A percentile compares a stretch with the other conserved stretches of the same genome.
Conservation (phyloP, 2,329 filamentous ascomycete genomes). For the Fusarium sp. region DNA sequence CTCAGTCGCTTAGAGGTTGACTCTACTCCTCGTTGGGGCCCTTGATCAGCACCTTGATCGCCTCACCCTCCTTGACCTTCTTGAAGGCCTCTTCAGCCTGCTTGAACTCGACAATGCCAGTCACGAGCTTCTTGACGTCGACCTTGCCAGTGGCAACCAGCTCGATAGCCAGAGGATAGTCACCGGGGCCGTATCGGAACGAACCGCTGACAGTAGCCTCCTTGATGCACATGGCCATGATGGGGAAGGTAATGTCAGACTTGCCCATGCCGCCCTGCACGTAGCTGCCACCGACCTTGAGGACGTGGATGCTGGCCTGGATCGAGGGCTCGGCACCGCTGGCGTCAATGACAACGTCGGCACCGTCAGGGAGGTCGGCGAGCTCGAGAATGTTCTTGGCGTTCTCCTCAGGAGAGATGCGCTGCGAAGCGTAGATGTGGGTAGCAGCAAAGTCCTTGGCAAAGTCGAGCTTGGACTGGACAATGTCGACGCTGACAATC, state of each 20-base stretch:
- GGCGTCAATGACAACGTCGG: conserved; percentile 82
- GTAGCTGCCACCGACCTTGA: conserved; percentile 75
- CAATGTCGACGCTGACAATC: conserved; percentile 88
- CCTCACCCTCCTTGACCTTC: conserved; percentile 83
- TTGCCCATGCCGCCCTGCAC: conserved; percentile 93
- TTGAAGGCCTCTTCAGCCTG: conserved; percentile 87
- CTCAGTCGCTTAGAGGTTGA: not conserved
- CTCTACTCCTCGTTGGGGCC: conserved; percentile 67
- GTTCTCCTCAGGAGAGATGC: conserved; percentile 73
- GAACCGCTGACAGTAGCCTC: conserved; percentile 86
- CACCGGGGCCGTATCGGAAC: conserved; percentile 87
- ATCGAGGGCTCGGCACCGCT: conserved; percentile 80
- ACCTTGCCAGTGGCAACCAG: conserved; percentile 77
- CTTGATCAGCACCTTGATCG: conserved; percentile 73
- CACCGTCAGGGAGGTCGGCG: conserved; percentile 69
- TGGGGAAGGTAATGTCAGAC: conserved; percentile 86
- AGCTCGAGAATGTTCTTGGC: conserved; percentile 71
- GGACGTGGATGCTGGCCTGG: conserved; percentile 74
- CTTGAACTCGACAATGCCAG: conserved; percentile 76
- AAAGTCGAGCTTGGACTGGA: conserved; percentile 79
- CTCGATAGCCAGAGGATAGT: conserved; percentile 84
- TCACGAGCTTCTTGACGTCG: conserved; percentile 83
- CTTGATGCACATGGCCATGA: conserved; percentile 87
- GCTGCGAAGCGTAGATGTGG: conserved; percentile 70
- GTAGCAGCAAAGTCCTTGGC: conserved; percentile 76